Conservation (phyloP, 2,329 filamentous ascomycete species). For the Remersonia thermophila region DNA sequence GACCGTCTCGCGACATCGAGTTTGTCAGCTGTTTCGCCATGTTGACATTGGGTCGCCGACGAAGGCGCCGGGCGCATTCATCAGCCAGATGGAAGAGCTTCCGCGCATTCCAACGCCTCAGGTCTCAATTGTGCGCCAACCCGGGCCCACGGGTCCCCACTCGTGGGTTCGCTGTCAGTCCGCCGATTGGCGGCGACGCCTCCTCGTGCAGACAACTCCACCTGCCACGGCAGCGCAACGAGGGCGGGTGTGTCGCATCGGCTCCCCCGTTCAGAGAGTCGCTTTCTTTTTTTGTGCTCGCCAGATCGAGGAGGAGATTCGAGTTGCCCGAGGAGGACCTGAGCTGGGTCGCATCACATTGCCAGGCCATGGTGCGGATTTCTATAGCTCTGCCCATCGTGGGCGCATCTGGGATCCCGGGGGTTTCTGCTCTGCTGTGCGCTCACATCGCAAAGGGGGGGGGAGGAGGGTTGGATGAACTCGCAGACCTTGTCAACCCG, state of each 20-base stretch:
- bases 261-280: neutral
- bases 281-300: constrained; percentile 7
- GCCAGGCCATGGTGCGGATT: constrained; percentile 6
- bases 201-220: too few relatives aligned
- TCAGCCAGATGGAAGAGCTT: neutral
- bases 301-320: constrained; percentile 7
- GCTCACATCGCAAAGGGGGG: neutral
- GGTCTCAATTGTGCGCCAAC: too few relatives aligned
- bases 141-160: too few relatives aligned
- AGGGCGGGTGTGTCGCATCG: too few relatives aligned
- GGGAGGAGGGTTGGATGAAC: too few relatives aligned
- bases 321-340: constrained; percentile 8
- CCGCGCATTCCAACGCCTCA: too few relatives aligned
- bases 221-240: too few relatives aligned
- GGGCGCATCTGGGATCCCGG: too few relatives aligned
- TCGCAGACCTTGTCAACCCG: too few relatives aligned
- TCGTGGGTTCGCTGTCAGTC: too few relatives aligned
- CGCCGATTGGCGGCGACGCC: too few relatives aligned
- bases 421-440: too few relatives aligned
- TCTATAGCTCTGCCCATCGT: neutral
- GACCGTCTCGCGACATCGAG: neutral
- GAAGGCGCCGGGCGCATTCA: constrained; percentile 4
- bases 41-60: constrained; percentile 10
- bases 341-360: constrained; percentile 4
- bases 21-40: neutral